Base-by-base conservation (phyloP, 2,329 filamentous ascomycete species). In the Torrubiella hemipterigena region DNA sequence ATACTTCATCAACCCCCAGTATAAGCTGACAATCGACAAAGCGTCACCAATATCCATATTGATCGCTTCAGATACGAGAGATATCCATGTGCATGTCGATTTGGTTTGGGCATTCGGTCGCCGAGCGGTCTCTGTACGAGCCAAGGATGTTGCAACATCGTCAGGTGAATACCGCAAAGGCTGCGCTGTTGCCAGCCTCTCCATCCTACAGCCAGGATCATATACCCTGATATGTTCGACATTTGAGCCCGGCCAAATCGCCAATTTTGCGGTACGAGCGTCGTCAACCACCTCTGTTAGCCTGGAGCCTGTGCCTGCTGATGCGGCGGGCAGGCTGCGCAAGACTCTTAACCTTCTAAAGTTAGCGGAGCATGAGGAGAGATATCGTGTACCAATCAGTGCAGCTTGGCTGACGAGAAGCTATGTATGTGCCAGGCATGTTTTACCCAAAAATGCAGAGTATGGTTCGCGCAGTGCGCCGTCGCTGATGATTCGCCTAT, bases 221-320 rank as follows among this genome's bases (percentile, higher is more conserved):
- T 98, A 96, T 53, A 95, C 84, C 0, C 67, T 94, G 34, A 80
- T 95, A 6, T 89, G 81, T 50, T 94, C 85, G 3, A 93, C 89
- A 0, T 96, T 93, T 51, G 85, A 93, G 39, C 69, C 79, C 0
- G 80, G 79, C 7, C 83, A 93, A 47, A 62, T 73, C 1, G 82
- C 81, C 4, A 65, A 67, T 29, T 96, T 93, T 47, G 73, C 67
- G 1, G 63, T 98, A 7, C 73, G 76, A 34, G 66, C 95, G n/a
- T 76, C 77, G 28, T 77, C 80, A 20, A 73, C 68, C 32, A 50
- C 58, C 3, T 61, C 67, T 0, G 67, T 77, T 22, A 45, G 53
- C 2, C 50, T 93, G 5, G 59, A 58, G 7, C 67, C 70, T 12
- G 66, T 95, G 4, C 69, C 77, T 1, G 62, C 76, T 6, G 82